phyloP scores from a whole-genome alignment of 1,284 basidiomycete genomes.

The Trichosporon sp. region DNA sequence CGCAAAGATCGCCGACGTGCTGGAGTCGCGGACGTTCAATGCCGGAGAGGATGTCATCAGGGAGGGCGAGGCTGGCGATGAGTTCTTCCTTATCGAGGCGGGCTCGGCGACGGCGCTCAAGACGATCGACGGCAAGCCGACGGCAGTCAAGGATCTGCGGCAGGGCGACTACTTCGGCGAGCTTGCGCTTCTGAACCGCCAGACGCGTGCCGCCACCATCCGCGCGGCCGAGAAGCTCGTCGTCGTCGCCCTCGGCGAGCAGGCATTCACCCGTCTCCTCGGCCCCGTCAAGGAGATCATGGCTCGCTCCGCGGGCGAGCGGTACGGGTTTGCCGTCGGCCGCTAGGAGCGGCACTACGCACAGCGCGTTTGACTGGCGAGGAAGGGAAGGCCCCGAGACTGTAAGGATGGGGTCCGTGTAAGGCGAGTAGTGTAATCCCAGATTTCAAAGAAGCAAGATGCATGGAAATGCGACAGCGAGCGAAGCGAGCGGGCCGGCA shows the following conservation, averaged over 20 bases:
- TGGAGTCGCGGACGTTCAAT: slow-evolving; percentile 78
- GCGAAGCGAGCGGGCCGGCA: not conserved
- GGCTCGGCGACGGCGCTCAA: slow-evolving; percentile 89
- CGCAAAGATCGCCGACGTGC: slow-evolving; percentile 94
- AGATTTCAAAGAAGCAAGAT: not conserved
- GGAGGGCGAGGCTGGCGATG: slow-evolving; percentile 93
- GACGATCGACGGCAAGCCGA: slow-evolving; percentile 66
- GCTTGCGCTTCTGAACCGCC: slow-evolving; percentile 77
- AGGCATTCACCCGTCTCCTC: slow-evolving; percentile 90
- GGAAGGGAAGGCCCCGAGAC: not conserved
- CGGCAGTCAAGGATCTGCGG: slow-evolving; percentile 71
- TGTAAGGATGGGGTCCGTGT: not conserved
- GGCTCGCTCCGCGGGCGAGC: slow-evolving; percentile 56
- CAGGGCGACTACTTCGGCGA: slow-evolving; percentile 99
- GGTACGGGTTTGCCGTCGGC: slow-evolving; percentile 44
- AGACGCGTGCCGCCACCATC: slow-evolving; percentile 90
- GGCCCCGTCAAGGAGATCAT: slow-evolving; percentile 67
- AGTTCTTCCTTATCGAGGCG: slow-evolving; percentile 96
- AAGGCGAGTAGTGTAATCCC: not conserved
- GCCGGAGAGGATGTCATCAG: slow-evolving; percentile 84
- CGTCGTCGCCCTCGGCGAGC: slow-evolving; percentile 89
- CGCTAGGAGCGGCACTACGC: not conserved
- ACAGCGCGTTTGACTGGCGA: not conserved
- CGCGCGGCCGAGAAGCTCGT: slow-evolving; percentile 78
- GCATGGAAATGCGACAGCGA: not conserved